Evolutionary conservation across 192 early-diverging fungal genomes (phyloP).

Genomic region (Borealophlyctis nickersoniae): DNA sequence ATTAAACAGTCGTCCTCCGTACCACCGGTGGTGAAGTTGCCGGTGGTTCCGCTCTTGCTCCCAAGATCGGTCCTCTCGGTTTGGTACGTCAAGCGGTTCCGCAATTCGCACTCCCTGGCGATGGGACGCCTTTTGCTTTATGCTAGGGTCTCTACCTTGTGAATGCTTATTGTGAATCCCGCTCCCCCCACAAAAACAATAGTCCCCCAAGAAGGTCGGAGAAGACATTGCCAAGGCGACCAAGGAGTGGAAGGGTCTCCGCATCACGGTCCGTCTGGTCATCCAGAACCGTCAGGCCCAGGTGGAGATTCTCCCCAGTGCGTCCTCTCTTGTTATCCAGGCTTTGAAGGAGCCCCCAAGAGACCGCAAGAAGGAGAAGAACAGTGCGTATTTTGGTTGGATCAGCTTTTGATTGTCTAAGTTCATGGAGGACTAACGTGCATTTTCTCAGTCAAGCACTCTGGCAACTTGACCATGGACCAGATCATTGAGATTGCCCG

Average conservation of each 20-base stretch:
- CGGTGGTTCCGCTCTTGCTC: slow-evolving; percentile 94
- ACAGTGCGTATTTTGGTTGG: slow-evolving; percentile 57
- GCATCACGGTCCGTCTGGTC: slow-evolving; percentile 96
- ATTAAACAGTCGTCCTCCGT: slow-evolving; percentile 75
- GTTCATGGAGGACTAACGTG: neutral
- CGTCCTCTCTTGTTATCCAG: slow-evolving; percentile 93
- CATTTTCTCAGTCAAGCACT: slow-evolving; percentile 71
- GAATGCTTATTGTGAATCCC: neutral
- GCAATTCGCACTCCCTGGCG: slow-evolving; percentile 1
- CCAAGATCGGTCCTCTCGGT: slow-evolving; percentile 99
- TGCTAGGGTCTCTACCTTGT: neutral
- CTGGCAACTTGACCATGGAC: slow-evolving; percentile 91
- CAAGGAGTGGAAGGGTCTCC: slow-evolving; percentile 98
- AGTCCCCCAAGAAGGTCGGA: slow-evolving; percentile 99
- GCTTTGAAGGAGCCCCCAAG: slow-evolving; percentile 96
- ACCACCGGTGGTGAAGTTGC: slow-evolving; percentile 98
- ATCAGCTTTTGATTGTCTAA: neutral
- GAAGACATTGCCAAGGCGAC: slow-evolving; percentile 99
- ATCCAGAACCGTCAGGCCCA: slow-evolving; percentile 99
- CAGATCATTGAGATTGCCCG: slow-evolving; percentile 94
- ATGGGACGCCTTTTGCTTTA: neutral
- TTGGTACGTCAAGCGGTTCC: slow-evolving; percentile 39
- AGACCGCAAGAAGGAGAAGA: slow-evolving; percentile 99
- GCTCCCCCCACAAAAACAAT: neutral
- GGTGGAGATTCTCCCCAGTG: slow-evolving; percentile 93